A percentile compares a stretch with the other conserved stretches of the same genome.
phyloP scores from a whole-genome alignment of 1,139 yeast genomes.

The Scheffersomyces titani region DNA sequence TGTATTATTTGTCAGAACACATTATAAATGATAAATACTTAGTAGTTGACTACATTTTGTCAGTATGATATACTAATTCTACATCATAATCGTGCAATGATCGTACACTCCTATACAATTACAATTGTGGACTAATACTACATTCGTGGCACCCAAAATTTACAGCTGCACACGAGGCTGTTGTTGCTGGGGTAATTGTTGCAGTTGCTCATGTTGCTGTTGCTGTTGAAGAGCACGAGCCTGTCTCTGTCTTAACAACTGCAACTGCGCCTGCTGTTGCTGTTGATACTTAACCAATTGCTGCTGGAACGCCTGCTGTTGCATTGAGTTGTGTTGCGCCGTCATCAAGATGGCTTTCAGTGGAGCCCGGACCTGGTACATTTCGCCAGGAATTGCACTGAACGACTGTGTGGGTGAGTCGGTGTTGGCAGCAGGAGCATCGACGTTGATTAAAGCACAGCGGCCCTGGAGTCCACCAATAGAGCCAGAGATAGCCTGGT shows the following conservation, averaged over 20 bases:
- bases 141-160: neutral
- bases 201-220: slow-evolving; percentile 34
- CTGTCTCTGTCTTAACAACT: slow-evolving; percentile 31
- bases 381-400: slow-evolving; percentile 54
- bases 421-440: slow-evolving; percentile 26
- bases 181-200: slow-evolving; percentile 33
- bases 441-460: slow-evolving; percentile 72
- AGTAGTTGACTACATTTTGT: too few species aligned
- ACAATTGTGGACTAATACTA: neutral
- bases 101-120: neutral
- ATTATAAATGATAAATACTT: neutral
- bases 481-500: slow-evolving; percentile 54
- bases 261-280: slow-evolving; percentile 35
- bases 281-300: slow-evolving; percentile 48
- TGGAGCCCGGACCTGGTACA: slow-evolving; percentile 65
- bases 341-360: slow-evolving; percentile 49
- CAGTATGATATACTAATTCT: neutral
- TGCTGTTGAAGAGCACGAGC: slow-evolving; percentile 14
- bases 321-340: slow-evolving; percentile 45
- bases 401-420: slow-evolving; percentile 48
- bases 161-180: slow-evolving; percentile 10
- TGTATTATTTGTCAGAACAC: neutral
- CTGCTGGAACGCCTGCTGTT: slow-evolving; percentile 53
- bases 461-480: slow-evolving; percentile 77
- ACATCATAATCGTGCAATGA: neutral